phyloP scores from a whole-genome alignment of 495 filamentous ascomycete genomes.

The Podospora pseudocomata region DNA sequence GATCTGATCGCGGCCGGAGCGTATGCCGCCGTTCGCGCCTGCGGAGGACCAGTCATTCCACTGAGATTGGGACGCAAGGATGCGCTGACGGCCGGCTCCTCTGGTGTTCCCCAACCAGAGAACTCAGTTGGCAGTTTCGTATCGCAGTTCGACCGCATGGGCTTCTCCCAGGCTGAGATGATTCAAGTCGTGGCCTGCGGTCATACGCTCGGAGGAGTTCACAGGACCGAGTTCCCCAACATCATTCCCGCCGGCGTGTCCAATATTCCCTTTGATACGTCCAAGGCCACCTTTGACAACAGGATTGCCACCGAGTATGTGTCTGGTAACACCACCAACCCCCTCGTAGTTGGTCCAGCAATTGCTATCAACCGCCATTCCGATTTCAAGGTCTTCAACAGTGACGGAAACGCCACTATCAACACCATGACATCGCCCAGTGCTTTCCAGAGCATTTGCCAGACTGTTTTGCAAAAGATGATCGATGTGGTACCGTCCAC shows the following conservation, averaged over 20 bases:
- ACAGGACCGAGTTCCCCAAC: conserved; percentile 51
- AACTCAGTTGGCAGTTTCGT: conserved; percentile 50
- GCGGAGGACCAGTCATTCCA: conserved; percentile 56
- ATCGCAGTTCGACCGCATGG: conserved; percentile 55
- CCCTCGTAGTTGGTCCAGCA: conserved; percentile 50
- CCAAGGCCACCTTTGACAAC: conserved; percentile 51
- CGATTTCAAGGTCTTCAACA: conserved; percentile 55
- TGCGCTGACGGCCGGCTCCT: conserved; percentile 46
- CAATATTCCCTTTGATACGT: conserved; percentile 43
- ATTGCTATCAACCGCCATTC: conserved; percentile 42
- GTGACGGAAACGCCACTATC: conserved; percentile 56
- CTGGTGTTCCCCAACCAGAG: conserved; percentile 58
- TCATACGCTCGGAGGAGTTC: conserved; percentile 60
- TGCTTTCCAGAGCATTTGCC: conserved; percentile 47
- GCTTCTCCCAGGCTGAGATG: conserved; percentile 54
- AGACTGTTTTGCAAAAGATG: conserved; percentile 54
- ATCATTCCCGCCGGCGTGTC: conserved; percentile 44
- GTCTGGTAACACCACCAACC: conserved; percentile 49
- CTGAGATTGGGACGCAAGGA: conserved; percentile 54
- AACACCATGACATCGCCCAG: conserved; percentile 40
- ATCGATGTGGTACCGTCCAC: conserved; percentile 56
- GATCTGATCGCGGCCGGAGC: conserved; percentile 60
- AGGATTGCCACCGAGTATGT: conserved; percentile 56
- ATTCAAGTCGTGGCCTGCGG: conserved; percentile 60
- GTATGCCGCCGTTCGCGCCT: conserved; percentile 54